Base-by-base conservation (phyloP, 345 rosid species). In the Lepidium didymum region DNA sequence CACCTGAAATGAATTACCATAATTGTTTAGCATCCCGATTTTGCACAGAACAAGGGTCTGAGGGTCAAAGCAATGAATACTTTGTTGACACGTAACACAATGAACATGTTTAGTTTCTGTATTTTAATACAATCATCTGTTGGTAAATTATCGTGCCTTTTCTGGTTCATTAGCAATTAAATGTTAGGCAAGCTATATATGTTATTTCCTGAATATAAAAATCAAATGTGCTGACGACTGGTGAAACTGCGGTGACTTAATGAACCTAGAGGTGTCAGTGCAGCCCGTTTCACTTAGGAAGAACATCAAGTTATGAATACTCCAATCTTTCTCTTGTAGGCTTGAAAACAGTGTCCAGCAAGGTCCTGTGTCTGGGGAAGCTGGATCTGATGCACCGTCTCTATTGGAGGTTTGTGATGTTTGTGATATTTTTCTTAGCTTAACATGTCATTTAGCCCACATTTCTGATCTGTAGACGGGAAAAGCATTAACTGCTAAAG, bases 401-500 rank as follows among this genome's bases (percentile, higher is more conserved):
- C 73, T 91, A 51, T 67, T 94, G 19, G 99, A 94, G 97, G 99
- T 94, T 67, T 64, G 78, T 49, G 18, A 31, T 49, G 43, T 40
- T 50, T 52, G 53, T 65, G 3, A 41, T 53, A 64, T 40, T 8
- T 18, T 54, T 59, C 63, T 52, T 13, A 16, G 54, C 25, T 21
- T 61, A 15, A 42, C 55, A 13, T 36, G 14, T 29, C 52, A 49
- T 53, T 44, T 52, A 49, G 51, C 78, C 50, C 70, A 16, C 56
- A 40, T 55, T 69, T 31, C 61, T 54, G 42, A 9, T 67, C 51
- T 81, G 43, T 84, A 89, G 99, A 81, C 96, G 29, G 97, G 99
- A 80, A 91, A 82, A 82, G 87, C 97, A 64, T 87, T 91, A 71
- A 91, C 96, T 21, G 79, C 96, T 11, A 95, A 84, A 87, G 99